Evolutionary conservation across 2,329 filamentous ascomycete genomes (phyloP).

Genomic region (Coniochaeta sp.): DNA sequence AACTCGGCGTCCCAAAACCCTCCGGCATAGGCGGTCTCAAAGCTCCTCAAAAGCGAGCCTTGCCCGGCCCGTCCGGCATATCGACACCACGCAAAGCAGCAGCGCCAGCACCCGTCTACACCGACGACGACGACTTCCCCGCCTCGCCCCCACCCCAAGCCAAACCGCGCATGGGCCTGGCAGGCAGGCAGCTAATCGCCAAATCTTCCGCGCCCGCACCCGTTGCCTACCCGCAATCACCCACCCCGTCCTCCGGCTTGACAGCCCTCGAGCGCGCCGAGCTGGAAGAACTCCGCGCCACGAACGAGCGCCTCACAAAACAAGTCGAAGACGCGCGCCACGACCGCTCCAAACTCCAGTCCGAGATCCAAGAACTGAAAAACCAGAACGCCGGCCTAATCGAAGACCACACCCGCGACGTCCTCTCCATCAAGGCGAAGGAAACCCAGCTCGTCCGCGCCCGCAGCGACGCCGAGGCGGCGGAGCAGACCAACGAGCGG

Average conservation of each 20-base stretch:
- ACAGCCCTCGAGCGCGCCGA: slow-evolving; percentile 83
- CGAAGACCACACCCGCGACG: slow-evolving; percentile 92
- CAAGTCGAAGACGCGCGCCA: slow-evolving; percentile 75
- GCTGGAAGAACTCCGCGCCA: slow-evolving; percentile 76
- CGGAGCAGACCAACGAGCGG: slow-evolving; percentile 78
- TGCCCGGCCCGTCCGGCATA: slow-evolving; percentile 38
- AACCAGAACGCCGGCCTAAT: slow-evolving; percentile 96
- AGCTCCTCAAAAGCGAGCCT: slow-evolving; percentile 48
- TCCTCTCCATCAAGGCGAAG: slow-evolving; percentile 95
- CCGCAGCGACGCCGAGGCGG: slow-evolving; percentile 80
- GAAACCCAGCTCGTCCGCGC: slow-evolving; percentile 94
- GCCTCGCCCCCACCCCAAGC: slow-evolving; percentile 44
- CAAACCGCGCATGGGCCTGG: slow-evolving; percentile 57
- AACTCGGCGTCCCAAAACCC: slow-evolving; percentile 48
- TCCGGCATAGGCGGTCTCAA: slow-evolving; percentile 51
- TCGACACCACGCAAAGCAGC: slow-evolving; percentile 45
- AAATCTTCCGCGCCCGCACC: slow-evolving; percentile 48
- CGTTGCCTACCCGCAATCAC: slow-evolving; percentile 44
- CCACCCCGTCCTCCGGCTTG: slow-evolving; percentile 58
- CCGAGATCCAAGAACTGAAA: slow-evolving; percentile 88
- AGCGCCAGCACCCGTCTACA: slow-evolving; percentile 39
- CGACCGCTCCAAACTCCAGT: slow-evolving; percentile 73
- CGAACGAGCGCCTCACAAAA: slow-evolving; percentile 71
- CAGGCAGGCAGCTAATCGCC: too few relatives aligned
- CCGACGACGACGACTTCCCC: slow-evolving; percentile 53